These are phyloP conservation scores for Fennellomyces sp. DNA, from an alignment of 371 early-diverging fungal species.

Conservation along the genomic window DNA sequence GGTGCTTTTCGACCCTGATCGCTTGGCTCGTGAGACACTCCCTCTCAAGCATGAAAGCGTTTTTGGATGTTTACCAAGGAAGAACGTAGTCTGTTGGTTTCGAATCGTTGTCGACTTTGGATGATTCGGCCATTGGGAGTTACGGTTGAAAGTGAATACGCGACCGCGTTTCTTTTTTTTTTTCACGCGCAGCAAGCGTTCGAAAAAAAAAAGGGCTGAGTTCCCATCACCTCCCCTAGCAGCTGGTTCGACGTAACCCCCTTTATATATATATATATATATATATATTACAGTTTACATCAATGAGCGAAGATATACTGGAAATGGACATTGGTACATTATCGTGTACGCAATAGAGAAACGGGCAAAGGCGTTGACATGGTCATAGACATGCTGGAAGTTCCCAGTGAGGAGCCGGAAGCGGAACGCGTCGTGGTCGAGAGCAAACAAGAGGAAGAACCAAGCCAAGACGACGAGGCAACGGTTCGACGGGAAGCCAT, in stretches of 20 bases:
- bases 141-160: no score
- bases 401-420: background rate
- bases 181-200: no score
- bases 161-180: no score
- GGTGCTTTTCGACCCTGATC: slow-evolving; percentile 95
- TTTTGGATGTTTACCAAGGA: slow-evolving; percentile 9
- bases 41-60: background rate
- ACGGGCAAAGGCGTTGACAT: background rate
- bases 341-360: no score
- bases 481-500: slow-evolving; percentile 35
- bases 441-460: background rate
- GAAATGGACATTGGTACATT: slow-evolving; percentile 17
- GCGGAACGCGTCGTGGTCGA: background rate
- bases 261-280: no score
- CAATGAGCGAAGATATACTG: slow-evolving; percentile 1
- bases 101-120: no score
- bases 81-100: slow-evolving; percentile 12
- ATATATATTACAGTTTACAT: no score
- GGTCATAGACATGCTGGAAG: background rate
- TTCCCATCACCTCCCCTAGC: no score
- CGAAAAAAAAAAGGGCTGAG: no score
- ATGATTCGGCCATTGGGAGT: no score
- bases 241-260: no score
- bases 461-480: background rate
- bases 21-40: background rate